These are phyloP conservation scores for Fusarium oxysporum DNA, from an alignment of 2,329 filamentous ascomycete species.

Conservation along the genomic window DNA sequence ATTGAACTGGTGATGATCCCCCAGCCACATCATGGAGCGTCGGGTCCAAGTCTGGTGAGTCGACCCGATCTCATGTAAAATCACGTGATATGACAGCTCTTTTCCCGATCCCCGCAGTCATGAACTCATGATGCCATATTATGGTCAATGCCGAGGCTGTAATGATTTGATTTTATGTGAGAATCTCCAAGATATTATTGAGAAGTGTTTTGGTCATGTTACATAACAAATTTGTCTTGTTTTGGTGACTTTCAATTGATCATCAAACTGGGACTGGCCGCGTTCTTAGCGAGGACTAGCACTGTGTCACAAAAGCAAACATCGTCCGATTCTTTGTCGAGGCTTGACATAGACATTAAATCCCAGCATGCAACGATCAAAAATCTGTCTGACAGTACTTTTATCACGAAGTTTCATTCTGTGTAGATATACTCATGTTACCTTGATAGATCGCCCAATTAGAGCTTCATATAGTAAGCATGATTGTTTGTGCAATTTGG, in stretches of 20 bases:
- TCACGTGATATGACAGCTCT: constrained; percentile 39
- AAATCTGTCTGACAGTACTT: neutral
- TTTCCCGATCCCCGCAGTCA: constrained; percentile 43
- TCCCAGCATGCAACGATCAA: neutral
- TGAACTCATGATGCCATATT: constrained; percentile 45
- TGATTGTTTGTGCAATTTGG: neutral
- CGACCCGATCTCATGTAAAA: constrained; percentile 34
- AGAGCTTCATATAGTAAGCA: neutral
- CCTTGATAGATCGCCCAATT: neutral
- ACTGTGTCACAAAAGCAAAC: constrained; percentile 38
- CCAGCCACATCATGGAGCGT: constrained; percentile 46
- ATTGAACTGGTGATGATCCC: constrained; percentile 33
- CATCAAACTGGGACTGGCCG: neutral
- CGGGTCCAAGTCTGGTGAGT: constrained; percentile 10
- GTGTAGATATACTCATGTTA: fast-evolving
- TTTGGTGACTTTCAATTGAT: constrained; percentile 3
- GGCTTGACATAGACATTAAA: neutral
- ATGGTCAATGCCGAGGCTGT: neutral
- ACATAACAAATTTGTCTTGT: neutral
- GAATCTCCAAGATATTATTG: neutral
- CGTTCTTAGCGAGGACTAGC: constrained; percentile 28
- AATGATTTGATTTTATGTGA: neutral
- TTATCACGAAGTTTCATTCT: fast-evolving
- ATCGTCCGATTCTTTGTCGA: constrained; percentile 16
- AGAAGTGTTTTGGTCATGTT: neutral